Evolutionary conservation across 2,329 filamentous ascomycete species (phyloP).

Genomic region (Colletotrichum simmondsii): DNA sequence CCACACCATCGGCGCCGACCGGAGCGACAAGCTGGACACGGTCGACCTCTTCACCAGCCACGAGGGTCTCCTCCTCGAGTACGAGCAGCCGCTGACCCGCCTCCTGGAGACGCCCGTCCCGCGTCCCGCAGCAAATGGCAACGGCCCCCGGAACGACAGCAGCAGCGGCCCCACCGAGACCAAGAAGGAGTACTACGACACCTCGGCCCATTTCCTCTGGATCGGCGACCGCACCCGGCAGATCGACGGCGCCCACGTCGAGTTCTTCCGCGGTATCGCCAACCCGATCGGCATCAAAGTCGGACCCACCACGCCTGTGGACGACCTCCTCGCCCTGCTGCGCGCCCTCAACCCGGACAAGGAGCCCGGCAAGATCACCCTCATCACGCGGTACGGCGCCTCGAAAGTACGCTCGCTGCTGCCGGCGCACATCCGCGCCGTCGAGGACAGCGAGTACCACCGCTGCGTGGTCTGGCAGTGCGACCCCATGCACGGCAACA

Average conservation of each 20-base stretch:
- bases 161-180: slow-evolving; percentile 52
- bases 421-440: slow-evolving; percentile 86
- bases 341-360: slow-evolving; percentile 84
- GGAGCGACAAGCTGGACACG: slow-evolving; percentile 84
- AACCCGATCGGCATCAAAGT: slow-evolving; percentile 98
- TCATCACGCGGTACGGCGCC: slow-evolving; percentile 95
- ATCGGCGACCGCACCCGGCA: slow-evolving; percentile 97
- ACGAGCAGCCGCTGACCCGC: slow-evolving; percentile 89
- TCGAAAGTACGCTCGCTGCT: slow-evolving; percentile 79
- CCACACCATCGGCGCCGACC: slow-evolving; percentile 90
- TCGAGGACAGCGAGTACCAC: slow-evolving; percentile 79
- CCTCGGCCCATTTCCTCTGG: slow-evolving; percentile 97
- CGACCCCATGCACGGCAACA: slow-evolving; percentile 97
- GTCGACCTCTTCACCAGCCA: slow-evolving; percentile 97
- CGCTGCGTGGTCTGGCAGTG: slow-evolving; percentile 91
- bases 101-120: slow-evolving; percentile 72
- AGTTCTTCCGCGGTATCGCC: slow-evolving; percentile 95
- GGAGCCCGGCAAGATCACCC: slow-evolving; percentile 91
- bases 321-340: slow-evolving; percentile 82
- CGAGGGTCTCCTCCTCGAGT: slow-evolving; percentile 92
- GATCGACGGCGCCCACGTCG: slow-evolving; percentile 91
- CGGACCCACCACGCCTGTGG: slow-evolving; percentile 82
- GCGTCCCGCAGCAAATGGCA: slow-evolving; percentile 39
- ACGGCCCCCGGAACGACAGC: slow-evolving; percentile 36
- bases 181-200: slow-evolving; percentile 84